Base-by-base conservation (phyloP, 2,329 filamentous ascomycete genomes). In the Xylaria sp. region DNA sequence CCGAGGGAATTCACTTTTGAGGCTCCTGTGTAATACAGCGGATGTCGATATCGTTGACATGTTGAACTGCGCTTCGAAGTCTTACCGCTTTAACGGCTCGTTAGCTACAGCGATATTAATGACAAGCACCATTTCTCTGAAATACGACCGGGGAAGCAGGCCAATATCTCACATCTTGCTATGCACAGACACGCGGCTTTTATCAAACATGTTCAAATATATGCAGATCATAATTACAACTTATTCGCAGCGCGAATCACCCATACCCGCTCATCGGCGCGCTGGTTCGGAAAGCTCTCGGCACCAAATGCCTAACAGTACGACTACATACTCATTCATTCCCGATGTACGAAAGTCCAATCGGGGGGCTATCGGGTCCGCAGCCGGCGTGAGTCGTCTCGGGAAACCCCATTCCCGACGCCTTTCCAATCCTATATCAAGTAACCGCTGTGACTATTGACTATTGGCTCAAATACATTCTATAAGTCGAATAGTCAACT, bases 381-480 rank as follows among this genome's bases (percentile, higher is more conserved):
- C 23, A 50, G 18, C 57, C 32, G 25, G 32, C 20, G 20, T 23
- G n/a, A 18, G 1, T 8, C n/a, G 46, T 48, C n/a, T 48, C 46
- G 34, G 34, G 34, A 37, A 37, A 37, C 34, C 34, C 34, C 90
- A 76, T 92, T 88, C 77, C 39, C 55, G 55, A 58, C 37, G 37
- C 55, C 55, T 46, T 39, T 39, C 44, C 13, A 46, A 28, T 18
- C 37, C n/a, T 48, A 48, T 48, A 2, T 20, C 41, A 46, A n/a
- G 18, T 46, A 18, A 8, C 15, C 15, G 18, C 18, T 13, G 41
- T 13, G 41, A 46, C 15, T n/a, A 18, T 8, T 18, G 18, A n/a
- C 15, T 28, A 28, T 28, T 28, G 28, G 28, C 3, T 28, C 28
- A 10, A 44, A 44, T 44, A 44, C 4, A 44, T 13, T 18, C 13